Conservation (phyloP, 768 basidiomycete genomes). For the Sarcodon aspratus region DNA sequence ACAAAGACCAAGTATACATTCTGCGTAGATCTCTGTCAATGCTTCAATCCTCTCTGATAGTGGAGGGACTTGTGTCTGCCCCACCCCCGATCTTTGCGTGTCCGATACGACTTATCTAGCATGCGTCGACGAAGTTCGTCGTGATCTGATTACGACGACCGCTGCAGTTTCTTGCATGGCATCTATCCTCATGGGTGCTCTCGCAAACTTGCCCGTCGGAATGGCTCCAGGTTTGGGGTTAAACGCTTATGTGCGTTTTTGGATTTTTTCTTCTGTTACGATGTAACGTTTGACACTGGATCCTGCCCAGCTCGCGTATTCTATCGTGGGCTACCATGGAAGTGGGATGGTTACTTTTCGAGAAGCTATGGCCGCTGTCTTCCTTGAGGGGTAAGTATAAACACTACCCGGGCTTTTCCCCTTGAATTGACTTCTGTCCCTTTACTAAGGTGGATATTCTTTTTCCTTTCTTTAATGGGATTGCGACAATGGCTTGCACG, state of each 20-base stretch:
- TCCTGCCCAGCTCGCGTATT: constrained; percentile 62
- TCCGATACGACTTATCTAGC: constrained; percentile 39
- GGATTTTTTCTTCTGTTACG: not conserved
- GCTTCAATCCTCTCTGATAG: constrained; percentile 66
- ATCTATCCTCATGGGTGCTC: constrained; percentile 71
- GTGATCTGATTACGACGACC: constrained; percentile 76
- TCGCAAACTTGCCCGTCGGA: constrained; percentile 85
- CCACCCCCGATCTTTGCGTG: constrained; percentile 41
- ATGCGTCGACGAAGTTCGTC: constrained; percentile 48
- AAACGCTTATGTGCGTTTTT: constrained; percentile 57
- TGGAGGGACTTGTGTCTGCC: constrained; percentile 77
- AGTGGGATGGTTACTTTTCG: constrained; percentile 59
- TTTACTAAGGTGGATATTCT: constrained; percentile 35
- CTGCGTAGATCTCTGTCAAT: constrained; percentile 67
- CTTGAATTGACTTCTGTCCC: not conserved
- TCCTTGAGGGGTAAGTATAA: constrained; percentile 65
- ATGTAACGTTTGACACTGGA: not conserved
- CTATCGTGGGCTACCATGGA: constrained; percentile 79
- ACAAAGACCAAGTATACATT: constrained; percentile 1
- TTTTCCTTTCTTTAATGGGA: constrained; percentile 68
- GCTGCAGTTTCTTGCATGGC: constrained; percentile 67
- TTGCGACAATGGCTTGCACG: constrained; percentile 85
- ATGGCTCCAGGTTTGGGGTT: constrained; percentile 81
- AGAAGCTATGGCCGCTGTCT: constrained; percentile 78
- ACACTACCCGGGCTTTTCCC: not conserved